Evolutionary conservation across 257 asterid species (phyloP), one percentile per base, ranked within the genome.

Genomic region (Perilla frutescens): DNA sequence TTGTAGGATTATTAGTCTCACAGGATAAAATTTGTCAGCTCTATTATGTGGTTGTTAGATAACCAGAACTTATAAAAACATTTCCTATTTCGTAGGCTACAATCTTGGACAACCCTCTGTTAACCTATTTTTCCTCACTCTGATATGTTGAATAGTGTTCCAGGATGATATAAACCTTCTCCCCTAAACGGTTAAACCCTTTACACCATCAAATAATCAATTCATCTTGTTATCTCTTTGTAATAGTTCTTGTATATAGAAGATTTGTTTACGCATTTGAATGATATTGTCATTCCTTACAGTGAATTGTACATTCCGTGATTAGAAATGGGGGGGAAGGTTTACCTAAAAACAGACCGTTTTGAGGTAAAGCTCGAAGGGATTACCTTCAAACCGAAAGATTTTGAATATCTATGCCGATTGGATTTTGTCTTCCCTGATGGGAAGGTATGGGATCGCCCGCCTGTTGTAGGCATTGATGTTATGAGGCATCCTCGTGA

Each of bases 341-440:
- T 93, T 29, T 93, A 84, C 80, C 56, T 91, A 74, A 80, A 70
- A 74, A 93, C 98, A 31, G 84, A 93, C 69, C 75, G 86, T 0
- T 93, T 93, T 11, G 98, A 93, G 79, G 96, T 91, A 1, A 91
- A 88, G 71, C 92, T 93, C 1, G 97, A 93, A 85, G 98, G 92
- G 31, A 91, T 93, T 59, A 84, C 91, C 66, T 91, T 91, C 89
- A 93, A 91, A 70, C 76, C 87, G 7, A 87, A 79, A 56, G 91
- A 86, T 68, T 93, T 93, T n/a, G 95, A 91, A 77, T 61, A 80
- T 7, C 58, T 93, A 55, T 93, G 96, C 82, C 45, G 68, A 2
- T 68, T 81, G 79, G 96, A 91, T 86, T 89, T 91, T 63, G 87
- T 93, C 39, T 89, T 93, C 79, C 96, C 97, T 0, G 79, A 86